phyloP scores from a whole-genome alignment of 1,284 basidiomycete genomes.

The Sanghuangporus sanghuang region DNA sequence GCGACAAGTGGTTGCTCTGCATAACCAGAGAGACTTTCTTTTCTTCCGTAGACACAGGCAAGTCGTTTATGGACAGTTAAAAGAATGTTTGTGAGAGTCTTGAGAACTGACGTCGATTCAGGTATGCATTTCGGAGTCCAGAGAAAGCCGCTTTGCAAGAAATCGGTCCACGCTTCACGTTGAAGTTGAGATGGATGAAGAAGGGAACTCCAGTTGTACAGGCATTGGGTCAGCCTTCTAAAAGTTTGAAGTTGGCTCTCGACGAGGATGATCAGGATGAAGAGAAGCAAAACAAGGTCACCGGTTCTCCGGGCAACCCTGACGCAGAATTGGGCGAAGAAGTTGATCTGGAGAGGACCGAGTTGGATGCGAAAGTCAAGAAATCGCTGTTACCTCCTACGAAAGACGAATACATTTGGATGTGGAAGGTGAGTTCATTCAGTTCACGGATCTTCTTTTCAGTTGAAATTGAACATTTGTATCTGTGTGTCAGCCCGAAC shows the following conservation, averaged over 20 bases:
- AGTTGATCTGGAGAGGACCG: slow-evolving; percentile 18
- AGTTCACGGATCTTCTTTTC: background rate
- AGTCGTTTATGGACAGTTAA: slow-evolving; percentile 20
- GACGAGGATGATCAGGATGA: slow-evolving; percentile 38
- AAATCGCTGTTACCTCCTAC: slow-evolving; percentile 42
- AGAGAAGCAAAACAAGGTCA: slow-evolving; percentile 14
- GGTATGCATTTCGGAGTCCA: slow-evolving; percentile 88
- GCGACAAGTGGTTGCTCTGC: slow-evolving; percentile 94
- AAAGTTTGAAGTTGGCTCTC: slow-evolving; percentile 58
- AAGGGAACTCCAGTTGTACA: slow-evolving; percentile 83
- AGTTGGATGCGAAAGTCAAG: slow-evolving; percentile 6
- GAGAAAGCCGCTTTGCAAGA: slow-evolving; percentile 95
- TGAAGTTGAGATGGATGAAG: slow-evolving; percentile 88
- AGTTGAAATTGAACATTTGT: background rate
- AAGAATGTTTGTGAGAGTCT: slow-evolving; percentile 1
- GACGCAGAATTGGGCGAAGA: slow-evolving; percentile 12
- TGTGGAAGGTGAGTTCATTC: slow-evolving; percentile 60
- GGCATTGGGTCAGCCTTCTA: slow-evolving; percentile 54
- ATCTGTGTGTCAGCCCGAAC: slow-evolving; percentile 50
- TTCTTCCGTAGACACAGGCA: slow-evolving; percentile 95
- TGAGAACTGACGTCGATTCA: slow-evolving; percentile 26
- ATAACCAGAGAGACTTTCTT: slow-evolving; percentile 97
- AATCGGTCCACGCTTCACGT: slow-evolving; percentile 95
- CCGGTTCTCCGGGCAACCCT: background rate
- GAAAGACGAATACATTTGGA: slow-evolving; percentile 70